Conservation (phyloP, 2,329 filamentous ascomycete species). For the Diaporthe vaccinii region DNA sequence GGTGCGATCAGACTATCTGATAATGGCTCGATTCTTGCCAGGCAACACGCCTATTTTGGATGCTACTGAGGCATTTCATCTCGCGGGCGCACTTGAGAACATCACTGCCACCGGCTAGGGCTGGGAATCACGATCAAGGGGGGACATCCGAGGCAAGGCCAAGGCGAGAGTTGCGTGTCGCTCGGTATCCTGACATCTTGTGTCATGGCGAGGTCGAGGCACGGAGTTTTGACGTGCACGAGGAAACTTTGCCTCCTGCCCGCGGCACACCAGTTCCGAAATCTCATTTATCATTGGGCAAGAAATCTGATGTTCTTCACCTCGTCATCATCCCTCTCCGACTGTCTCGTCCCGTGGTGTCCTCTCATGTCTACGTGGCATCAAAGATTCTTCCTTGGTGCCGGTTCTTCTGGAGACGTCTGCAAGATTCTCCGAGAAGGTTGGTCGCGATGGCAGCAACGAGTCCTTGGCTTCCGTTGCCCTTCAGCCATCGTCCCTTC, state of each 20-base stretch:
- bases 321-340: conserved; percentile 18
- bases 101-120: background rate
- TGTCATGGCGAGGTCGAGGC: conserved; percentile 20
- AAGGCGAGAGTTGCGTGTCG: conserved; percentile 5
- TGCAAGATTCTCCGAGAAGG: background rate
- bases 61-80: background rate
- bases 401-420: too few species aligned
- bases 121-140: background rate
- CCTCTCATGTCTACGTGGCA: conserved; percentile 25
- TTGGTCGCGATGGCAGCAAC: background rate
- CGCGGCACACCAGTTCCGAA: conserved; percentile 1
- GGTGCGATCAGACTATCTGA: background rate
- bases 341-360: conserved; percentile 16
- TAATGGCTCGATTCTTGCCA: background rate
- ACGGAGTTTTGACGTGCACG: conserved; percentile 15
- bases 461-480: background rate
- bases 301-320: conserved; percentile 28
- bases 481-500: background rate
- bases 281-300: conserved; percentile 12
- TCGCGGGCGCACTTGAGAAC: background rate
- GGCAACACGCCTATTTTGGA: background rate
- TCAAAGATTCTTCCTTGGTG: conserved; percentile 7
- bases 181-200: conserved; percentile 4
- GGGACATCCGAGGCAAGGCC: conserved; percentile 6
- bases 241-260: conserved; percentile 21